These are phyloP conservation scores for Heracleum sosnowskyi DNA, from an alignment of 129 eudicot species.

Conservation along the genomic window DNA sequence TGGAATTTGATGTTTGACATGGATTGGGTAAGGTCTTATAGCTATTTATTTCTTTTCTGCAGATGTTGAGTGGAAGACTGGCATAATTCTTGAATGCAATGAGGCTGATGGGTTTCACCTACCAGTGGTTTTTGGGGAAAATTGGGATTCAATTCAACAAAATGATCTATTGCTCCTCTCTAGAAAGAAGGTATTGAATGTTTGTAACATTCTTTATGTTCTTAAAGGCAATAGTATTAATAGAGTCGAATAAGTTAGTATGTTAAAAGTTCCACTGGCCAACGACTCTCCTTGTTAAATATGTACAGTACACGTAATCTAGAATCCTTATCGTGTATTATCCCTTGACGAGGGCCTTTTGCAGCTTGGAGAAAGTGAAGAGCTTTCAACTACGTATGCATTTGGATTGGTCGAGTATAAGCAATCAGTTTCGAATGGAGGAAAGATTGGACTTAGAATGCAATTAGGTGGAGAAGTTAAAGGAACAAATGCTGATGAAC, in stretches of 20 bases:
- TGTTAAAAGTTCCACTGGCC: not conserved
- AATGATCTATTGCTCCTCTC: slow-evolving; percentile 74
- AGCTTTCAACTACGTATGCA: slow-evolving; percentile 54
- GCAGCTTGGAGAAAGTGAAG: slow-evolving; percentile 52
- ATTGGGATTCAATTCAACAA: slow-evolving; percentile 49
- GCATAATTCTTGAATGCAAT: slow-evolving; percentile 46
- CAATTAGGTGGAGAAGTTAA: slow-evolving; percentile 56
- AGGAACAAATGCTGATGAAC: slow-evolving; percentile 30
- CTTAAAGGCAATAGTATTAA: not conserved
- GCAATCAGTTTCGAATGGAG: slow-evolving; percentile 45
- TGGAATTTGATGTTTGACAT: not conserved
- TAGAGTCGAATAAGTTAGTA: not conserved
- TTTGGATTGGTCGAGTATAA: slow-evolving; percentile 95
- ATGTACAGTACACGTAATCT: too few relatives aligned
- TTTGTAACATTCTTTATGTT: slow-evolving; percentile 12
- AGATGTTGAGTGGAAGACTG: slow-evolving; percentile 45
- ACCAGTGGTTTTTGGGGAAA: slow-evolving; percentile 43
- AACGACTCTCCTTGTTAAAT: too few relatives aligned
- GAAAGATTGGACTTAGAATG: slow-evolving; percentile 66
- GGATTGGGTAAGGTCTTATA: not conserved
- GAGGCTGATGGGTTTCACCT: slow-evolving; percentile 72
- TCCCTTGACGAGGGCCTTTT: slow-evolving; percentile 8
- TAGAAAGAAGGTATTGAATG: slow-evolving; percentile 43
- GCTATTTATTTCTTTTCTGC: not conserved
- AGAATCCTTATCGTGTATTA: too few relatives aligned